Conservation (phyloP, 2,329 filamentous ascomycete genomes). For the Davidsoniella virescens region DNA sequence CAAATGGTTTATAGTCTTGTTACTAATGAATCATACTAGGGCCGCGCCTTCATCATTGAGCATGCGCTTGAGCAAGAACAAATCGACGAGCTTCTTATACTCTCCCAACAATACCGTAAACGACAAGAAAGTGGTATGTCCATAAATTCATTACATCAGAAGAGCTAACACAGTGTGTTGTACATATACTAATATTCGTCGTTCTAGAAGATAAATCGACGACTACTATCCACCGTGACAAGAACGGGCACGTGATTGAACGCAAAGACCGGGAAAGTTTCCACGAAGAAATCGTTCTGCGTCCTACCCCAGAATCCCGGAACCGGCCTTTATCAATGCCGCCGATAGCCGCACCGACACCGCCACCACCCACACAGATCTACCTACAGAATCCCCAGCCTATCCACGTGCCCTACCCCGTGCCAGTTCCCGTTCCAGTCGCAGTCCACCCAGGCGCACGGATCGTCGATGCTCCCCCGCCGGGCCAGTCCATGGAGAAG, state of each 20-base stretch:
- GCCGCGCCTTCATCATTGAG: slow-evolving; percentile 63
- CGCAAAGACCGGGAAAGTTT: slow-evolving; percentile 9
- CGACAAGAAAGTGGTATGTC: slow-evolving; percentile 21
- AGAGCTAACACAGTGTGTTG: neutral
- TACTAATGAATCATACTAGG: slow-evolving; percentile 33
- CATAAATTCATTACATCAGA: neutral
- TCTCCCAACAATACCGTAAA: slow-evolving; percentile 62
- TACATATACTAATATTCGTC: neutral
- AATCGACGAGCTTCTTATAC: slow-evolving; percentile 74
- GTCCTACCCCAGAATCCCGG: neutral
- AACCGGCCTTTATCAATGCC: slow-evolving; percentile 4
- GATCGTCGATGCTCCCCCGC: slow-evolving; percentile 6
- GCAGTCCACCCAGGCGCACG: slow-evolving; percentile 5
- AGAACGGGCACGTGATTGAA: slow-evolving; percentile 11
- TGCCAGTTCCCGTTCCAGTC: neutral
- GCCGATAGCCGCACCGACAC: neutral
- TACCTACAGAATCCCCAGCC: neutral
- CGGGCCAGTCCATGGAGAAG: slow-evolving; percentile 1
- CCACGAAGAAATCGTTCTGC: slow-evolving; percentile 11
- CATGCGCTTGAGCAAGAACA: slow-evolving; percentile 78
- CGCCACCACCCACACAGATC: slow-evolving; percentile 2
- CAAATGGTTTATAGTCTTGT: neutral
- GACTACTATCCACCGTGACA: slow-evolving; percentile 4
- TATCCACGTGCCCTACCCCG: slow-evolving; percentile 7
- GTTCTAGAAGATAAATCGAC: neutral